A percentile compares a stretch with the other conserved stretches of the same genome.
phyloP scores from a whole-genome alignment of 2,329 filamentous ascomycete genomes.

The Ophiosphaerella narmari region DNA sequence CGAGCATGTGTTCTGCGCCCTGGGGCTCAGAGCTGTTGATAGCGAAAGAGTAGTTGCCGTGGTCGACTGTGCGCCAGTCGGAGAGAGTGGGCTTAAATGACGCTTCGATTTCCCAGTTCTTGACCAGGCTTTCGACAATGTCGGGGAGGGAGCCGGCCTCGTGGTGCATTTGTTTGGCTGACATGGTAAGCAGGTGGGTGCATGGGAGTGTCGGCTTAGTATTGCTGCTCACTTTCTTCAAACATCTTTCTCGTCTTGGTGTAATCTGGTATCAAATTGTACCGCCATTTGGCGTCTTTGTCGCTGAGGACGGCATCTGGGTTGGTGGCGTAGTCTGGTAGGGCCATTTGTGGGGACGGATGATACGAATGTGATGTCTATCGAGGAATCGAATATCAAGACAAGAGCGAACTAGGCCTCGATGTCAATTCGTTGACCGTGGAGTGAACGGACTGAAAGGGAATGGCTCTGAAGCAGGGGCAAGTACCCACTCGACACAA shows the following conservation, averaged over 20 bases:
- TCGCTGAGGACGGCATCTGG: constrained; percentile 64
- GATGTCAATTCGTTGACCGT: too few relatives aligned
- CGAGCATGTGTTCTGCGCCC: constrained; percentile 66
- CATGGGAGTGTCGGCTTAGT: background rate
- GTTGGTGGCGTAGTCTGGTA: constrained; percentile 64
- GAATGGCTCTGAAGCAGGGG: too few relatives aligned
- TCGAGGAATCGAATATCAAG: too few relatives aligned
- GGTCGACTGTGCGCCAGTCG: constrained; percentile 70
- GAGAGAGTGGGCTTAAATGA: constrained; percentile 66
- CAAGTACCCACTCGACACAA: background rate
- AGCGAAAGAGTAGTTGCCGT: constrained; percentile 63
- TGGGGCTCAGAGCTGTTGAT: constrained; percentile 65
- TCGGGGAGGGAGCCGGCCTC: constrained; percentile 60
- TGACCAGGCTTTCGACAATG: constrained; percentile 71
- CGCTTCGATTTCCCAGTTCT: constrained; percentile 75
- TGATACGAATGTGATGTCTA: background rate
- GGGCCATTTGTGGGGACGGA: constrained; percentile 25
- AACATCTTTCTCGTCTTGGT: constrained; percentile 65
- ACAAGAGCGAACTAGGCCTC: too few relatives aligned
- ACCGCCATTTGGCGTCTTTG: constrained; percentile 61
- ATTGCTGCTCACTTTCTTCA: constrained; percentile 56
- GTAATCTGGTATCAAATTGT: constrained; percentile 66
- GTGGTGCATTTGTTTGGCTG: constrained; percentile 64
- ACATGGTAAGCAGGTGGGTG: background rate
- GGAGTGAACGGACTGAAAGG: too few relatives aligned